A percentile compares a stretch with the other conserved stretches of the same genome.
Conservation (phyloP, 1,284 basidiomycete genomes). For the Moesziomyces antarcticus region DNA sequence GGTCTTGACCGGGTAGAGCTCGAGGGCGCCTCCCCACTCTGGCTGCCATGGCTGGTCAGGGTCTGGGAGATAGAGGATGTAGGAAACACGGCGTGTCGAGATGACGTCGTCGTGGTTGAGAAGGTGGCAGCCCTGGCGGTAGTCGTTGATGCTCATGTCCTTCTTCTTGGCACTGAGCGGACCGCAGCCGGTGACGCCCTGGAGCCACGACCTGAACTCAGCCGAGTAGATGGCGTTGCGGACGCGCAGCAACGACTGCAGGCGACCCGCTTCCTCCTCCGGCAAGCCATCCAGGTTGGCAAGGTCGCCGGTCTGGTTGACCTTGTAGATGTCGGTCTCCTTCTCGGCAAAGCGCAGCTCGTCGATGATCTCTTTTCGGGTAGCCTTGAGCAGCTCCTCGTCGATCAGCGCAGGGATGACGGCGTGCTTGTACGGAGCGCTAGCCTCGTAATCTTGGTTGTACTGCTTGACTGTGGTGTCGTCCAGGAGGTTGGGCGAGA, state of each 20-base stretch:
- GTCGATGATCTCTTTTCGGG: constrained; percentile 81
- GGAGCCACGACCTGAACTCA: constrained; percentile 85
- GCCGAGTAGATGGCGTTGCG: constrained; percentile 92
- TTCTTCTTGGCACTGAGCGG: constrained; percentile 89
- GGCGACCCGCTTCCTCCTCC: constrained; percentile 55
- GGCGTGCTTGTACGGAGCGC: constrained; percentile 82
- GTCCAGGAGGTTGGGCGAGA: constrained; percentile 48
- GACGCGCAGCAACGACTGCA: constrained; percentile 73
- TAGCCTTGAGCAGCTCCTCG: constrained; percentile 80
- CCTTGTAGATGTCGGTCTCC: constrained; percentile 99
- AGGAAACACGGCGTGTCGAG: constrained; percentile 91
- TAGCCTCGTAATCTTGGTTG: constrained; percentile 51
- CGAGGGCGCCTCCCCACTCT: constrained; percentile 91
- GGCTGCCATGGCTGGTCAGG: constrained; percentile 77
- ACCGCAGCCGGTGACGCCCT: constrained; percentile 89
- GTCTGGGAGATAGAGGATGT: constrained; percentile 96
- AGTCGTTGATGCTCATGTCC: constrained; percentile 95
- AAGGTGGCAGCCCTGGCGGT: constrained; percentile 85
- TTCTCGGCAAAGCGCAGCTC: constrained; percentile 94
- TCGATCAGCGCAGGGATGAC: constrained; percentile 85
- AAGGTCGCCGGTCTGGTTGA: constrained; percentile 97
- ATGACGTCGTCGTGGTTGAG: constrained; percentile 85
- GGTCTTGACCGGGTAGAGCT: constrained; percentile 80
- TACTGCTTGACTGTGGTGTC: constrained; percentile 29
- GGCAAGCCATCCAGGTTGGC: constrained; percentile 86